Conservation (phyloP, 139 green algal species). For the Nannochloris sp. region DNA sequence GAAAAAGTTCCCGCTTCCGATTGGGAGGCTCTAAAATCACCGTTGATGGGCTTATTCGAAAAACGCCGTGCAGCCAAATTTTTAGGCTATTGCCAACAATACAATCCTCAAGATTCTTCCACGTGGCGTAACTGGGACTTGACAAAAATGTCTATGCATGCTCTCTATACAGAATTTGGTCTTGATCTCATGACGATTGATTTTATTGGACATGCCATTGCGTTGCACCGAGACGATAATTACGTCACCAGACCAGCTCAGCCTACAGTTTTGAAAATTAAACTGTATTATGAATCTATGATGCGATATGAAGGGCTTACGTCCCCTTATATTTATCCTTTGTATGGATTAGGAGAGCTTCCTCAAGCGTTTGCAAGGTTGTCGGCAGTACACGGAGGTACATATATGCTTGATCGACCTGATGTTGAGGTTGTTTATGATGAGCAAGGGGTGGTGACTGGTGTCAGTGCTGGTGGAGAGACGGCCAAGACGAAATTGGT, state of each 20-base stretch:
- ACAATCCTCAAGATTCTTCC: conserved; percentile 63
- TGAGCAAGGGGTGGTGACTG: conserved; percentile 46
- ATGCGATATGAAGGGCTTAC: conserved; percentile 83
- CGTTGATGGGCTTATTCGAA: conserved; percentile 97
- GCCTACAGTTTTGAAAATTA: conserved; percentile 79
- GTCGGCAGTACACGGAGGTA: conserved; percentile 92
- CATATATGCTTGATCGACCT: conserved; percentile 96
- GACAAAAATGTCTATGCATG: conserved; percentile 69
- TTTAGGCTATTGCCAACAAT: conserved; percentile 95
- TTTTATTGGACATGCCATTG: conserved; percentile 97
- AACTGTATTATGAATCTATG: conserved; percentile 96
- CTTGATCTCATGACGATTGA: conserved; percentile 80
- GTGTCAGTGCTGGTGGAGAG: conserved; percentile 81
- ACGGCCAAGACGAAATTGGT: conserved; percentile 84
- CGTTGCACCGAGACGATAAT: conserved; percentile 64
- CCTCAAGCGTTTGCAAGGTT: conserved; percentile 95
- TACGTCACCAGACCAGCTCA: conserved; percentile 57
- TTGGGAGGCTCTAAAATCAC: conserved; percentile 84
- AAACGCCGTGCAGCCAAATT: conserved; percentile 91
- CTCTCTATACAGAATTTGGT: conserved; percentile 84
- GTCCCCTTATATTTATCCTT: conserved; percentile 96
- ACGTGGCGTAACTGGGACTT: conserved; percentile 88
- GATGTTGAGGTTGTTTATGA: conserved; percentile 61
- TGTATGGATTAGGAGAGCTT: conserved; percentile 96
- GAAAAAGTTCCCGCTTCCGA: conserved; percentile 77